Base-by-base conservation (phyloP, 108 stramenopile species). In the Heterococcus sp. region DNA sequence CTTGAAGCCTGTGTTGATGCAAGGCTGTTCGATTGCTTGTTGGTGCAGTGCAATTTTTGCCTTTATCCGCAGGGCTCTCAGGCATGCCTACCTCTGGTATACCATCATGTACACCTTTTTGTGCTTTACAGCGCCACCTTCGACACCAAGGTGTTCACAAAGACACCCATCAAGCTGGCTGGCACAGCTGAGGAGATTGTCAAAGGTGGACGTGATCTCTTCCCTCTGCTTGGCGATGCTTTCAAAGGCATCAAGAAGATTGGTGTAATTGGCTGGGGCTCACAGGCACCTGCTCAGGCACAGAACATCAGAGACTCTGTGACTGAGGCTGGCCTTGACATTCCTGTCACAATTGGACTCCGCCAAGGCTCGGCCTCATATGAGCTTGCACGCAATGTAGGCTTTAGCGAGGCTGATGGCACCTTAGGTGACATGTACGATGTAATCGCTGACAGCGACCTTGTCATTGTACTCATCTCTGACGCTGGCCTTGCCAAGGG, bases 191-290 rank as follows among this genome's bases (percentile, higher is more conserved):
- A 97, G 86, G 92, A 92, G 28, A 94, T 97, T 79, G 94, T 97
- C 35, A 94, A 95, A 91, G 96, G 96, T 72, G 96, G 96, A 82
- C 92, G 94, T 66, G 95, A 97, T 85, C 93, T 96, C 37, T 97
- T 95, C 90, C 91, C 93, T 74, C 88, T 93, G 39, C 88, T 96
- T 67, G 93, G 93, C 38, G 88, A 94, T 76, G 96, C 96, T 40
- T 96, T 97, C 86, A 93, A 96, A 77, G 94, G 94, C 11, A 96
- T 97, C 77, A 89, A 94, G 84, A 89, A 93, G 73, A 92, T 97
- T 80, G 96, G 96, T 65, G 94, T 96, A 36, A 95, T 97, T 75
- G 96, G 96, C 73, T 97, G 96, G 96, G 96, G 96, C 69, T 96
- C 95, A 30, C 96, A 97, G 78, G 96, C 95, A 34, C 96, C 96